Percentiles rank a stretch among this genome's conserved stretches.
Evolutionary conservation across 352 stramenopile species (phyloP).

Genomic region (Phytophthora europaea): DNA sequence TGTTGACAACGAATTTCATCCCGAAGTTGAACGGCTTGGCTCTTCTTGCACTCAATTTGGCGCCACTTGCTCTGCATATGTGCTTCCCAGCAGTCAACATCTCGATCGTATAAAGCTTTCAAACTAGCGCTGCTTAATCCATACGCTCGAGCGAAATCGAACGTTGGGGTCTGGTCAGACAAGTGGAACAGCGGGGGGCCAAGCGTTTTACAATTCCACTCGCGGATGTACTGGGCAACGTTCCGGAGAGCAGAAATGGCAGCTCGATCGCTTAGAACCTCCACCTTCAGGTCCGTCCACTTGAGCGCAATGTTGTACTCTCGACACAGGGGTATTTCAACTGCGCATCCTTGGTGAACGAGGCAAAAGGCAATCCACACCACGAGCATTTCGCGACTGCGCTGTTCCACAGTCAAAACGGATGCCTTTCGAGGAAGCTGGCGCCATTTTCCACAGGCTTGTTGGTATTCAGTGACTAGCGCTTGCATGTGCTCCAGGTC

Average conservation of each 20-base stretch:
- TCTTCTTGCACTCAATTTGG: slow-evolving; percentile 27
- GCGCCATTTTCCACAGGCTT: slow-evolving; percentile 19
- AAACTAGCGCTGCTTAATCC: slow-evolving; percentile 25
- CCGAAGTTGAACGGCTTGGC: slow-evolving; percentile 4
- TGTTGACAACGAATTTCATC: slow-evolving; percentile 9
- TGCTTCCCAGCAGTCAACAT: slow-evolving; percentile 25
- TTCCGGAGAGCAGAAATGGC: slow-evolving; percentile 43
- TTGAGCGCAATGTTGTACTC: slow-evolving; percentile 56
- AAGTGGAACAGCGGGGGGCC: slow-evolving; percentile 51
- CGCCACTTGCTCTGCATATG: slow-evolving; percentile 25
- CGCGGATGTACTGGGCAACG: slow-evolving; percentile 53
- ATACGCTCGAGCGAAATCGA: slow-evolving; percentile 45
- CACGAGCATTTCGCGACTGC: slow-evolving; percentile 50
- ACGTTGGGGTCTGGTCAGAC: slow-evolving; percentile 42
- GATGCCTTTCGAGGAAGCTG: slow-evolving; percentile 20
- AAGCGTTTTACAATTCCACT: slow-evolving; percentile 31
- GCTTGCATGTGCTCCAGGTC: slow-evolving; percentile 22
- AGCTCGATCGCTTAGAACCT: slow-evolving; percentile 40
- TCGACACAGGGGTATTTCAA: slow-evolving; percentile 12
- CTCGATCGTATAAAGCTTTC: slow-evolving; percentile 11
- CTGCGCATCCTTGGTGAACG: slow-evolving; percentile 36
- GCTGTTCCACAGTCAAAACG: slow-evolving; percentile 45
- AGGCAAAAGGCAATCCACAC: slow-evolving; percentile 59
- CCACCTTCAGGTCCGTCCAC: slow-evolving; percentile 48
- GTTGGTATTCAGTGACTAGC: slow-evolving; percentile 27